These are phyloP conservation scores for Scleroderma citrinum DNA, from an alignment of 768 basidiomycete species.

Conservation along the genomic window DNA sequence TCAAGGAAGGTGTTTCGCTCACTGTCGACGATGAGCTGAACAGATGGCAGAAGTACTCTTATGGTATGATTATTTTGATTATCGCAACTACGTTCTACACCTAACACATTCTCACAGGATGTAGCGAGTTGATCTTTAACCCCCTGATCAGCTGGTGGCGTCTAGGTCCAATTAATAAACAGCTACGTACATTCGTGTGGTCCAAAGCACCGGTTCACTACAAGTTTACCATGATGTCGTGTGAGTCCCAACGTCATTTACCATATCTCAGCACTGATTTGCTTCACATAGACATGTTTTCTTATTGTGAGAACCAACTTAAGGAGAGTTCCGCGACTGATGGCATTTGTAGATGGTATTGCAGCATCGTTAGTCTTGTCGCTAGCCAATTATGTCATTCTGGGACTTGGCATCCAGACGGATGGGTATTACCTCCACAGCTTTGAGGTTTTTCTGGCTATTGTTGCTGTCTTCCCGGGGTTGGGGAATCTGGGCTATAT, in stretches of 20 bases:
- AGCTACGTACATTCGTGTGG: slow-evolving; percentile 74
- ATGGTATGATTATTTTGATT: slow-evolving; percentile 34
- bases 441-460: slow-evolving; percentile 78
- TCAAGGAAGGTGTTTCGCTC: slow-evolving; percentile 91
- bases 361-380: slow-evolving; percentile 60
- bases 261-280: neutral
- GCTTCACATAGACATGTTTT: slow-evolving; percentile 38
- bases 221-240: slow-evolving; percentile 61
- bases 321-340: neutral
- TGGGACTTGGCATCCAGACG: slow-evolving; percentile 66
- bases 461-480: slow-evolving; percentile 68
- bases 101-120: neutral
- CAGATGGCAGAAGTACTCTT: slow-evolving; percentile 87
- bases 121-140: slow-evolving; percentile 55
- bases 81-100: no score
- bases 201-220: slow-evolving; percentile 73
- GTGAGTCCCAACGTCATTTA: slow-evolving; percentile 22
- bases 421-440: slow-evolving; percentile 75
- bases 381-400: slow-evolving; percentile 66
- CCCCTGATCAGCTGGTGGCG: slow-evolving; percentile 75
- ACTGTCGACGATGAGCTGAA: slow-evolving; percentile 90
- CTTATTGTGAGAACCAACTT: slow-evolving; percentile 36
- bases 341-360: slow-evolving; percentile 39
- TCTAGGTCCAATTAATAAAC: slow-evolving; percentile 77
- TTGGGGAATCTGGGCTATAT: slow-evolving; percentile 68